Evolutionary conservation across 768 basidiomycete genomes (phyloP).

Genomic region (Cubamyces sp.): DNA sequence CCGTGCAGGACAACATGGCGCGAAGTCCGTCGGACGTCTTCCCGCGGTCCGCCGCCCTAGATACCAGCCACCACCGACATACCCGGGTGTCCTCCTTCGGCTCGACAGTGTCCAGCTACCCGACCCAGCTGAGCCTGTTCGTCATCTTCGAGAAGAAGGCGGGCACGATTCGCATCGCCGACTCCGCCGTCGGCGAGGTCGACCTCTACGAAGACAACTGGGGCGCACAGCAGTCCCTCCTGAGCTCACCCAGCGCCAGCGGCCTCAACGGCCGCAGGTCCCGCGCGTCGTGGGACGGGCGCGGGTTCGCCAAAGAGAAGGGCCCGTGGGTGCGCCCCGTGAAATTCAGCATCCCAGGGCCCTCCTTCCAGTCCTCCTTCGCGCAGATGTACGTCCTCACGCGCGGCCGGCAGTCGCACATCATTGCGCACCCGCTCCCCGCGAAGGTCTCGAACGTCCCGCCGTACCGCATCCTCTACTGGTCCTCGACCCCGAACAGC

Average conservation of each 20-base stretch:
- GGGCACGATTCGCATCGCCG: conserved; percentile 77
- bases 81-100: conserved; percentile 27
- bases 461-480: conserved; percentile 59
- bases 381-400: conserved; percentile 67
- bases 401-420: conserved; percentile 67
- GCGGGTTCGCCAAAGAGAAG: conserved; percentile 46
- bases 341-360: conserved; percentile 44
- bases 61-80: conserved; percentile 19
- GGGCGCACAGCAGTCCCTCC: conserved; percentile 31
- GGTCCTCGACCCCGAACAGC: conserved; percentile 61
- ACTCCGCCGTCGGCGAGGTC: conserved; percentile 81
- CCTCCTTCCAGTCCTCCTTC: conserved; percentile 31
- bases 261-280: conserved; percentile 36
- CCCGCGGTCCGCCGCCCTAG: conserved; percentile 29
- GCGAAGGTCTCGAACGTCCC: conserved; percentile 46
- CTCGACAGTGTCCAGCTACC: conserved; percentile 46
- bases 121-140: conserved; percentile 78
- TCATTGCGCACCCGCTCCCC: conserved; percentile 71
- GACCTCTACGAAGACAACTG: conserved; percentile 53
- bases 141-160: conserved; percentile 89
- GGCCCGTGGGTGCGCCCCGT: conserved; percentile 54
- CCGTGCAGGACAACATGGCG: conserved; percentile 52
- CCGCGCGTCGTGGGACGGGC: conserved; percentile 49
- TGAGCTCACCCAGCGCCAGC: conserved; percentile 30
- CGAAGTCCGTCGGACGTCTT: conserved; percentile 49